Base-by-base conservation (phyloP, 2,329 filamentous ascomycete genomes). In the Aspergillus phoenicis region DNA sequence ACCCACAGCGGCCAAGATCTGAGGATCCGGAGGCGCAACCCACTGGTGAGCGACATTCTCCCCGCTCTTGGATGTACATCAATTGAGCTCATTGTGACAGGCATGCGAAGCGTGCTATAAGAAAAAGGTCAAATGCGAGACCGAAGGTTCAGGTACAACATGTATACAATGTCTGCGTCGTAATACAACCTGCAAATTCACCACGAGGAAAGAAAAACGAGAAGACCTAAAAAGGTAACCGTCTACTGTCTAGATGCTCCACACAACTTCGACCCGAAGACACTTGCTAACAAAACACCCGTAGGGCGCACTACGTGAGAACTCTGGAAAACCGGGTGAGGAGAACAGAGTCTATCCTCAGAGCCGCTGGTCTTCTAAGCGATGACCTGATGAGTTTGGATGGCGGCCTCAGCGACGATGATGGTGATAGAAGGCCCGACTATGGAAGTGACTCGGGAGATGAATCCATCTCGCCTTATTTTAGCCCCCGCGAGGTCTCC, bases 131-230 rank as follows among this genome's bases (percentile, higher is more conserved):
- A 97, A 96, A 81, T 97, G 94, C 78, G 93, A 97, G 74, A 91
- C 93, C 67, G 95, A 95, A 79, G 85, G 93, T 72, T 91, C 92
- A 24, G 85, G 89, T 56, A 36, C 59, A 7, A 52, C 64, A 20
- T 97, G 93, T 80, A 89, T 90, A 5, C 93, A 97, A 78, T 97
- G 93, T 77, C 88, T 89, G 74, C 97, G 96, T 76, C 96, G 96
- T 82, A 96, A 96, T 82, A 95, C 91, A 6, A 91, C 93, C 70
- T 97, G 94, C 78, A 86, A 95, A 70, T 96, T 96, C 75, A 96
- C 93, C 2, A 90, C 95, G 72, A 91, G 95, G 48, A 91, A 96
- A 81, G 96, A 96, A 86, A 96, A 96, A 83, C 85, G 91, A 63
- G 92, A 89, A 73, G 91, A 92, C 61, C 91, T 91, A 1, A 97